Evolutionary conservation across 2,329 filamentous ascomycete genomes (phyloP).

Genomic region (Alternaria atra): DNA sequence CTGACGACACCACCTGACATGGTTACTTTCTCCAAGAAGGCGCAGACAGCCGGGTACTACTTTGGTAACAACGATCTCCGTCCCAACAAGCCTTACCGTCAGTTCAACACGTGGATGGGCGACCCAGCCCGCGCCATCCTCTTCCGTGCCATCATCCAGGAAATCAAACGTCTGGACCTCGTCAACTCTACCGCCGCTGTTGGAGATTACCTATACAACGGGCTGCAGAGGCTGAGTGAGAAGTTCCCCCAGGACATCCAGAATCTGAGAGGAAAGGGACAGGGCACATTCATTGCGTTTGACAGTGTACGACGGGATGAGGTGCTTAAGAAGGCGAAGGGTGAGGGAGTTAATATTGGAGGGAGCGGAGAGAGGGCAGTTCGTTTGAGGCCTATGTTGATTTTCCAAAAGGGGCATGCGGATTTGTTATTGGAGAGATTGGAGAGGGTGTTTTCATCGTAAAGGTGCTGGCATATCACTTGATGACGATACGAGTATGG

Average conservation of each 20-base stretch:
- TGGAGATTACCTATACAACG: conserved; percentile 79
- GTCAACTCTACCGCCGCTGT: conserved; percentile 80
- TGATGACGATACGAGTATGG: neutral
- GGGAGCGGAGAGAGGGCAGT: conserved; percentile 80
- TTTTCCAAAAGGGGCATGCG: conserved; percentile 90
- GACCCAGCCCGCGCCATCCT: conserved; percentile 85
- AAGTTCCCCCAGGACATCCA: conserved; percentile 80
- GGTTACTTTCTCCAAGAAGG: conserved; percentile 96
- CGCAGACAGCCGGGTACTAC: conserved; percentile 92
- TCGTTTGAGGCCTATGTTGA: conserved; percentile 85
- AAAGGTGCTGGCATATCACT: neutral
- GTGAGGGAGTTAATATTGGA: conserved; percentile 84
- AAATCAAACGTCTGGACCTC: conserved; percentile 79
- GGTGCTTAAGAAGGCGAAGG: conserved; percentile 81
- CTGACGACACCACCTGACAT: conserved; percentile 83
- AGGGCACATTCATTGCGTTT: conserved; percentile 93
- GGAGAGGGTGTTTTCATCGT: conserved; percentile 73
- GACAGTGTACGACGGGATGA: conserved; percentile 82
- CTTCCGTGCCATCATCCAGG: conserved; percentile 85
- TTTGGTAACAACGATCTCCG: conserved; percentile 80
- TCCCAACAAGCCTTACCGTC: conserved; percentile 92
- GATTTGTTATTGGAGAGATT: conserved; percentile 82
- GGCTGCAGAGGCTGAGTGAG: conserved; percentile 71
- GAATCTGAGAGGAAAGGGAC: conserved; percentile 86
- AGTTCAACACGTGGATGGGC: conserved; percentile 99